Evolutionary conservation across 805 yeast species (phyloP).

Genomic region (Kurtzmaniella cleridarum): DNA sequence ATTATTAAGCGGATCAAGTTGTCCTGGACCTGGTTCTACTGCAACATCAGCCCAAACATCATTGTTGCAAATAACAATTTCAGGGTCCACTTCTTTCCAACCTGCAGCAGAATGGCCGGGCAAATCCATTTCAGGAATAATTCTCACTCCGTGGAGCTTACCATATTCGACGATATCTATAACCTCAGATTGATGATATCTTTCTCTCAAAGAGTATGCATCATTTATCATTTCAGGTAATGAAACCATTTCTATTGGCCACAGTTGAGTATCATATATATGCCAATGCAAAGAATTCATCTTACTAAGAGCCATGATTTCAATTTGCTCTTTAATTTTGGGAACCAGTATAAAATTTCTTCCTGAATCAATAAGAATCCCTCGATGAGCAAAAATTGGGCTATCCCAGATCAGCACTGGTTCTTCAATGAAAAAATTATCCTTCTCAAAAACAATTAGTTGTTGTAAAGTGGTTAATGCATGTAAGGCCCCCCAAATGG

Average conservation of each 20-base stretch:
- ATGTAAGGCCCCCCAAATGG: constrained; percentile 39
- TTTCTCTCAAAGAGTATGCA: constrained; percentile 29
- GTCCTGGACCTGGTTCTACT: constrained; percentile 38
- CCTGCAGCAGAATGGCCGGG: constrained; percentile 41
- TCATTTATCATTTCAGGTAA: constrained; percentile 35
- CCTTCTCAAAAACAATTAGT: constrained; percentile 23
- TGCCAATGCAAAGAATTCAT: constrained; percentile 40
- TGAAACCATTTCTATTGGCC: constrained; percentile 29
- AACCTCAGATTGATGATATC: constrained; percentile 23
- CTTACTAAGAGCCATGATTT: constrained; percentile 32
- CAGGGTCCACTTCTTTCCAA: constrained; percentile 27
- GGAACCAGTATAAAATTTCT: constrained; percentile 27
- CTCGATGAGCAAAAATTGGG: constrained; percentile 34
- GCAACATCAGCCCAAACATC: constrained; percentile 19
- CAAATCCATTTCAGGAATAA: constrained; percentile 37
- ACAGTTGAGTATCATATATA: constrained; percentile 32
- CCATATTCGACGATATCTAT: constrained; percentile 26
- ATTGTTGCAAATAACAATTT: constrained; percentile 25
- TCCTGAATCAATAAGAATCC: constrained; percentile 34
- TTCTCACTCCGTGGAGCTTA: constrained; percentile 29
- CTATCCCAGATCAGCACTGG: constrained; percentile 27
- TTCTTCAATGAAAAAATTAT: constrained; percentile 22
- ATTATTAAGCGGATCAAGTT: constrained; percentile 28
- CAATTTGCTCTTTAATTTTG: constrained; percentile 28
- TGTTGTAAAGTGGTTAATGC: constrained; percentile 38